Percentiles rank a stretch among this genome's conserved stretches.
Conservation (phyloP, 176 grass and related monocot genomes). For the Hyparrhenia diplandra region DNA sequence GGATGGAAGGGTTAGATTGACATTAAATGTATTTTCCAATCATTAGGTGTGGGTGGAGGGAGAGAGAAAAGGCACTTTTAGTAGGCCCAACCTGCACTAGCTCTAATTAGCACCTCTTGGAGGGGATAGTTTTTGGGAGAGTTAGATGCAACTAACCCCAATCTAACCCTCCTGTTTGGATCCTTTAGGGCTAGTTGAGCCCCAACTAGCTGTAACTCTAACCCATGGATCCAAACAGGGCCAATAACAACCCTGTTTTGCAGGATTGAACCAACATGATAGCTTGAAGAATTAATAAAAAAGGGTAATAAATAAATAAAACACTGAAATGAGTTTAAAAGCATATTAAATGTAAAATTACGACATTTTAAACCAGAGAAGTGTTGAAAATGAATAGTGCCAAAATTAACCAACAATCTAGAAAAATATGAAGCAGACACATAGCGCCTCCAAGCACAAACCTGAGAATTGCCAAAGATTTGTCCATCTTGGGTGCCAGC, state of each 20-base stretch:
- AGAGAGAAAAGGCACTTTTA: too few relatives aligned
- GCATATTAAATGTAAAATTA: neutral
- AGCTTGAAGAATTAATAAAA: conserved; percentile 11
- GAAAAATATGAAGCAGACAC: neutral
- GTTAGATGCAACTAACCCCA: too few relatives aligned
- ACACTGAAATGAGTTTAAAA: neutral
- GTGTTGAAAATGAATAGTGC: neutral
- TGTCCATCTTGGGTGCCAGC: conserved; percentile 81
- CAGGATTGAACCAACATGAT: neutral
- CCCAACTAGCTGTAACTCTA: too few relatives aligned
- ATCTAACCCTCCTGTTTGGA: too few relatives aligned
- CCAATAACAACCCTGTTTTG: neutral
- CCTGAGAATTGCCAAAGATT: conserved; percentile 82
- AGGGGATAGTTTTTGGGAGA: too few relatives aligned
- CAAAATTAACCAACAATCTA: neutral
- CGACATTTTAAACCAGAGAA: neutral
- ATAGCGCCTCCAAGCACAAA: conserved; percentile 19
- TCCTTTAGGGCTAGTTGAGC: too few relatives aligned
- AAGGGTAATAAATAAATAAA: neutral
- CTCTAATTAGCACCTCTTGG: too few relatives aligned
- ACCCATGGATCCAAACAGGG: too few relatives aligned
- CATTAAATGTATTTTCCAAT: too few relatives aligned
- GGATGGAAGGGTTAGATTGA: too few relatives aligned
- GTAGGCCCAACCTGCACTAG: too few relatives aligned
- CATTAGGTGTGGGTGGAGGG: too few relatives aligned